phyloP scores from a whole-genome alignment of 2,329 filamentous ascomycete species.

The Aspergillus ochraceus region DNA sequence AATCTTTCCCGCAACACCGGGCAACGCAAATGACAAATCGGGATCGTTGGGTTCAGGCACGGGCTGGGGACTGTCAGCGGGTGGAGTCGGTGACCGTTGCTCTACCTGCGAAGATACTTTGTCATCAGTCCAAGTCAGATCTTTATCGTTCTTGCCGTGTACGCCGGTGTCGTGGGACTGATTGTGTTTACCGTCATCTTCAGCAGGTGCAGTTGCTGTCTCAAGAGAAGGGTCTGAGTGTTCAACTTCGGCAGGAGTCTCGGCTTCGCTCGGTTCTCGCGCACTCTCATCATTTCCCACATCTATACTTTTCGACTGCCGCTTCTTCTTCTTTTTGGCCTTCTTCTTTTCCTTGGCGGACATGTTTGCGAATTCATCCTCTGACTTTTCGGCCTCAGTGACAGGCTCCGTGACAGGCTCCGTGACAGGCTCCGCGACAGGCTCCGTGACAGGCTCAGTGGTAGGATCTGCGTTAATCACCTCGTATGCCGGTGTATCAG shows the following conservation, averaged over 20 bases:
- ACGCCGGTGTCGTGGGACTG: conserved; percentile 43
- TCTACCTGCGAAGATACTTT: conserved; percentile 47
- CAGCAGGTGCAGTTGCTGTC: conserved; percentile 34
- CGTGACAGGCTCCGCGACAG: not conserved
- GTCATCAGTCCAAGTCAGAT: conserved; percentile 46
- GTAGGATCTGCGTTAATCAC: too few species aligned
- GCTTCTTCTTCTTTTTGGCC: conserved; percentile 48
- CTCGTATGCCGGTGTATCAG: not conserved
- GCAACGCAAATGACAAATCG: conserved; percentile 17
- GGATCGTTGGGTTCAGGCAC: conserved; percentile 27
- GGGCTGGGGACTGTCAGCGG: conserved; percentile 32
- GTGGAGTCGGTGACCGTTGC: conserved; percentile 35
- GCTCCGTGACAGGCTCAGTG: not conserved
- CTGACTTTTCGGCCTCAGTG: not conserved
- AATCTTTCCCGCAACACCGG: conserved; percentile 12
- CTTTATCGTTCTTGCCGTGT: conserved; percentile 37
- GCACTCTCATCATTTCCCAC: conserved; percentile 11
- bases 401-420: too few species aligned
- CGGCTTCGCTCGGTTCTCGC: conserved; percentile 16
- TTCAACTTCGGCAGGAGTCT: conserved; percentile 17
- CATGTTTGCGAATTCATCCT: conserved; percentile 28
- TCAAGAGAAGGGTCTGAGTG: conserved; percentile 24
- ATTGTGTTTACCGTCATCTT: conserved; percentile 48
- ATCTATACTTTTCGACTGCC: conserved; percentile 32
- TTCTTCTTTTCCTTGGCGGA: conserved; percentile 46